These are phyloP conservation scores for Polysphondylium violaceum DNA, from an alignment of 78 protist genomes.

Conservation along the genomic window DNA sequence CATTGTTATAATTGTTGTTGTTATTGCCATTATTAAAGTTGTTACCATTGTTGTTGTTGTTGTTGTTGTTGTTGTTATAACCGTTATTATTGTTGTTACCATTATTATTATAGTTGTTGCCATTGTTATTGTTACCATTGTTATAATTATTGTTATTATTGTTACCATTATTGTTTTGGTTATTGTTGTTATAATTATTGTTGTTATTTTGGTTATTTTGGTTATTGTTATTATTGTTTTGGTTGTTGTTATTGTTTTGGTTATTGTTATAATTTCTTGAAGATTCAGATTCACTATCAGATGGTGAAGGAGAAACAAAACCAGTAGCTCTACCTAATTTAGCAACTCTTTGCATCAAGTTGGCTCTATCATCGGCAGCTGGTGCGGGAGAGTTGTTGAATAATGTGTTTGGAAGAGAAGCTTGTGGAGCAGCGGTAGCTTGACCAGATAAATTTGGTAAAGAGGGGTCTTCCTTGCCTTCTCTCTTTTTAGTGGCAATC, in stretches of 20 bases:
- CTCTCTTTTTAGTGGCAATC: slow-evolving; percentile 37
- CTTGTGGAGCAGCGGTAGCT: not conserved
- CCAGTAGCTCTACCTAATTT: slow-evolving; percentile 73
- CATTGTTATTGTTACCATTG: not conserved
- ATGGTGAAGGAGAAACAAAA: slow-evolving; percentile 65
- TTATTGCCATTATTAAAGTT: not conserved
- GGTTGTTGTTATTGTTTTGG: not conserved
- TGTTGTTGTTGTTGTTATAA: slow-evolving; percentile 5
- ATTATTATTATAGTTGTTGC: slow-evolving; percentile 14
- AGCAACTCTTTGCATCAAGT: slow-evolving; percentile 69
- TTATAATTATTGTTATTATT: slow-evolving; percentile 1
- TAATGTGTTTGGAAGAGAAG: slow-evolving; percentile 41
- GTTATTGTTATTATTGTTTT: slow-evolving; percentile 11
- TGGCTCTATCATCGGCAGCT: slow-evolving; percentile 5
- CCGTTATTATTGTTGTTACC: not conserved
- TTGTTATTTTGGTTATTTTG: not conserved
- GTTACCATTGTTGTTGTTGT: not conserved
- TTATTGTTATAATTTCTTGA: slow-evolving; percentile 26
- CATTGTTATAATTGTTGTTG: not conserved
- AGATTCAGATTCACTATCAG: slow-evolving; percentile 46
- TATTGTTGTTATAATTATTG: not conserved
- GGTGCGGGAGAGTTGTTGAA: slow-evolving; percentile 67
- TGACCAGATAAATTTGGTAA: slow-evolving; percentile 44
- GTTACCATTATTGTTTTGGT: not conserved
- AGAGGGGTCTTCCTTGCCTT: not conserved